Evolutionary conservation across 2,329 filamentous ascomycete genomes (phyloP).

Genomic region (Pyrenophora graminea): DNA sequence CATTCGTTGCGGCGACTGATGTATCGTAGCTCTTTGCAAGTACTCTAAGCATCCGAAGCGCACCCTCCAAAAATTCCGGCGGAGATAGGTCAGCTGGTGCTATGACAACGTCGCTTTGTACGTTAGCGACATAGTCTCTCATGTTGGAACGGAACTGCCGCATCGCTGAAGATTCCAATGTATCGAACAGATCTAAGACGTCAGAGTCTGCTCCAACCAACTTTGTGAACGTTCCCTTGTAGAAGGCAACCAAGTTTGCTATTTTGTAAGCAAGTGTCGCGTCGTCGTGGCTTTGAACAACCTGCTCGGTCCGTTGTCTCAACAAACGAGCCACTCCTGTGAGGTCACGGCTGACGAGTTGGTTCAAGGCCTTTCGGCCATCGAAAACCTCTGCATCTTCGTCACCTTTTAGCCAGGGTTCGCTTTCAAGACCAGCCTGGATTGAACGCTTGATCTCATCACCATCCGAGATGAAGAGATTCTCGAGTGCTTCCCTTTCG

Average conservation of each 20-base stretch:
- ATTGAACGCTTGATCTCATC: constrained; percentile 85
- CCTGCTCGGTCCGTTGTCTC: constrained; percentile 87
- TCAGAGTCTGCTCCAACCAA: constrained; percentile 72
- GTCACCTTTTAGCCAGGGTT: constrained; percentile 75
- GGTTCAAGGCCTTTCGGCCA: constrained; percentile 77
- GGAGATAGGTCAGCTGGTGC: constrained; percentile 74
- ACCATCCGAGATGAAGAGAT: constrained; percentile 87
- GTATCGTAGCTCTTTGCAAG: constrained; percentile 88
- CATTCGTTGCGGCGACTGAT: constrained; percentile 63
- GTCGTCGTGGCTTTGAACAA: constrained; percentile 90
- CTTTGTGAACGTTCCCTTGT: constrained; percentile 80
- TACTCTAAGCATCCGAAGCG: constrained; percentile 74
- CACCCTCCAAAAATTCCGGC: constrained; percentile 79
- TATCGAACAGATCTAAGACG: constrained; percentile 69
- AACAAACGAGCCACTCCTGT: constrained; percentile 80
- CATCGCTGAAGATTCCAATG: constrained; percentile 75
- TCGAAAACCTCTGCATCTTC: constrained; percentile 67
- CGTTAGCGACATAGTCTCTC: constrained; percentile 74
- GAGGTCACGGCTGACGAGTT: constrained; percentile 85
- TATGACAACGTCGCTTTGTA: constrained; percentile 73
- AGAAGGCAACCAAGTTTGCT: constrained; percentile 86
- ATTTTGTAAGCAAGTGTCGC: constrained; percentile 87
- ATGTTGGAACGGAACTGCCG: constrained; percentile 81
- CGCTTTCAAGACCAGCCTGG: constrained; percentile 76
- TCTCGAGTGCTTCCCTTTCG: constrained; percentile 88